Evolutionary conservation across 441 rosid species (phyloP).

Genomic region (Corymbia calophylla): DNA sequence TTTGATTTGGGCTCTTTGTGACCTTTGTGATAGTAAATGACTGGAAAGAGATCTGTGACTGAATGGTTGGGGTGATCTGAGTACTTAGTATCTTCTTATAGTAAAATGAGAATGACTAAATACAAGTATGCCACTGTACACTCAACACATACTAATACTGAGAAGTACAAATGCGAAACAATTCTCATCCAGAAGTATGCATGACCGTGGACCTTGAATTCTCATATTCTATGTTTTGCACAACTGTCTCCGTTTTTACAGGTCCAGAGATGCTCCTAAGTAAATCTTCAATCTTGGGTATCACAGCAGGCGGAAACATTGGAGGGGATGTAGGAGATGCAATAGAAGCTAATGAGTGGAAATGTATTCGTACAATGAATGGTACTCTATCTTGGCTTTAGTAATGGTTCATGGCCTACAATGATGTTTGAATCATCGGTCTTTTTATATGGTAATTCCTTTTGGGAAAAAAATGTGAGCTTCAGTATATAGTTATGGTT

Average conservation of each 20-base stretch:
- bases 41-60: not conserved
- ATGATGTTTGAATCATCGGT: not conserved
- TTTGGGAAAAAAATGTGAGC: not conserved
- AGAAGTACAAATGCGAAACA: not conserved
- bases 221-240: constrained; percentile 2
- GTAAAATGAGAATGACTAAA: not conserved
- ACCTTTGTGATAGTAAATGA: not conserved
- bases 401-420: not conserved
- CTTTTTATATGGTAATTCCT: not conserved
- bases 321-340: constrained; percentile 87
- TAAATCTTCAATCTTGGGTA: constrained; percentile 56
- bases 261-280: constrained; percentile 88
- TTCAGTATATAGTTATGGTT: not conserved
- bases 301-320: constrained; percentile 36
- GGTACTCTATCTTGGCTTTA: constrained; percentile 30
- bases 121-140: not conserved
- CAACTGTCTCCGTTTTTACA: constrained; percentile 11
- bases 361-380: constrained; percentile 85
- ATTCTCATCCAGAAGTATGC: not conserved
- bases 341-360: constrained; percentile 88
- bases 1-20: not conserved
- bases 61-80: not conserved
- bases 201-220: not conserved
- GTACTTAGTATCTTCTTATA: not conserved
- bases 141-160: not conserved